Conservation (phyloP, 495 filamentous ascomycete genomes). For the Rhizodiscina lignyota region DNA sequence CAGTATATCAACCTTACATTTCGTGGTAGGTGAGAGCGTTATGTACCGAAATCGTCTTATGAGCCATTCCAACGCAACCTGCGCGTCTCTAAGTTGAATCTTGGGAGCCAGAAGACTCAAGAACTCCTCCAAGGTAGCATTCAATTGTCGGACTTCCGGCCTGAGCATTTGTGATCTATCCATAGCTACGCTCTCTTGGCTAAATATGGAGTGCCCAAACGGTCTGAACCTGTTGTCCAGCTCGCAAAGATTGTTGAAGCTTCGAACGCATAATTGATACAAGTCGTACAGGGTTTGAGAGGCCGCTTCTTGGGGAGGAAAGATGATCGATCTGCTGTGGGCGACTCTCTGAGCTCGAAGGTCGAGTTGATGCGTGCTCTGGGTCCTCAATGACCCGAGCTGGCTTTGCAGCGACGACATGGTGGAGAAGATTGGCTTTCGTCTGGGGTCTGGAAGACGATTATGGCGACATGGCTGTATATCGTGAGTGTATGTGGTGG, state of each 20-base stretch:
- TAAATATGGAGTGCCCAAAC: slow-evolving; percentile 65
- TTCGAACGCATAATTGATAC: slow-evolving; percentile 71
- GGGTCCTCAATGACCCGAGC: slow-evolving; percentile 21
- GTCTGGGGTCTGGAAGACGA: too few relatives aligned
- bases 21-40: too few relatives aligned
- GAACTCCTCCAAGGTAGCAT: slow-evolving; percentile 63
- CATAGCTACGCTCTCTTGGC: slow-evolving; percentile 72
- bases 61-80: slow-evolving; percentile 89
- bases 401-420: slow-evolving; percentile 25
- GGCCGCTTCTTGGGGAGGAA: slow-evolving; percentile 62
- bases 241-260: slow-evolving; percentile 75
- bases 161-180: slow-evolving; percentile 73
- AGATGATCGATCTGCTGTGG: slow-evolving; percentile 85
- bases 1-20: too few relatives aligned
- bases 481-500: too few relatives aligned
- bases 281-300: slow-evolving; percentile 78
- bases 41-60: slow-evolving; percentile 74
- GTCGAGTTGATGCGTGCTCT: slow-evolving; percentile 41
- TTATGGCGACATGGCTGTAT: too few relatives aligned
- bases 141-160: slow-evolving; percentile 62
- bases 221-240: slow-evolving; percentile 58
- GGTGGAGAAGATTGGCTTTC: too few relatives aligned
- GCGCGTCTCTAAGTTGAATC: slow-evolving; percentile 63
- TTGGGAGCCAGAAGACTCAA: slow-evolving; percentile 59
- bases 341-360: slow-evolving; percentile 75